phyloP scores from a whole-genome alignment of 2,329 filamentous ascomycete species.

The Diaporthe caulivora region DNA sequence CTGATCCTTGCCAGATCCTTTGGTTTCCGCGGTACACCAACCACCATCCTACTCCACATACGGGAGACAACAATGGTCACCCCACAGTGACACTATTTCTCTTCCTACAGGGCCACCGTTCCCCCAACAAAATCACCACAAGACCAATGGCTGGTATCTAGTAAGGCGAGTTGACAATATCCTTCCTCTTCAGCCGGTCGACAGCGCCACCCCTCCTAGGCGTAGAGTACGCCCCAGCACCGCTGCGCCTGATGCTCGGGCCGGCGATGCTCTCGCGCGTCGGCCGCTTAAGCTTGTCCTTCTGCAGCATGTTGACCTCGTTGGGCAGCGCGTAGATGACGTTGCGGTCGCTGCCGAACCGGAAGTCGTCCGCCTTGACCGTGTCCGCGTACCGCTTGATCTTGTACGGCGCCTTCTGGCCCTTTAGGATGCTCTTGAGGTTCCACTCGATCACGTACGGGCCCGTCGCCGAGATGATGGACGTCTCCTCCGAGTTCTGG shows the following conservation, averaged over 20 bases:
- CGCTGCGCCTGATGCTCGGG: conserved; percentile 64
- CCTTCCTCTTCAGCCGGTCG: conserved; percentile 74
- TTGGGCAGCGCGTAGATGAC: conserved; percentile 97
- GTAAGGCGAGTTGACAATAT: conserved; percentile 82
- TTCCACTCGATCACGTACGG: conserved; percentile 98
- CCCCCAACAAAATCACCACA: background rate
- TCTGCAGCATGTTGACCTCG: conserved; percentile 97
- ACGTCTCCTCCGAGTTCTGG: conserved; percentile 83
- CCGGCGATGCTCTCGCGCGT: conserved; percentile 93
- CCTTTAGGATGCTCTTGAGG: conserved; percentile 86
- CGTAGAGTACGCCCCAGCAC: conserved; percentile 57
- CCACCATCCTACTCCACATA: too few species aligned
- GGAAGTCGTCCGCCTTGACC: conserved; percentile 98
- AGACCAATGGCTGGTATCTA: conserved; percentile 46
- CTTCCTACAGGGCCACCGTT: background rate
- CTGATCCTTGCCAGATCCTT: too few species aligned
- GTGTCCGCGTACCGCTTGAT: conserved; percentile 97
- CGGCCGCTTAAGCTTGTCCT: conserved; percentile 85
- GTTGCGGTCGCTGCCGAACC: conserved; percentile 96
- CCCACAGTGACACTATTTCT: too few species aligned
- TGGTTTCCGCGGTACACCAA: background rate
- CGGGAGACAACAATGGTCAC: too few species aligned
- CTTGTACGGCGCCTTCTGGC: conserved; percentile 88
- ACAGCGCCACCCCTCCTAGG: conserved; percentile 33
- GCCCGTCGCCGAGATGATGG: conserved; percentile 95